Conservation (phyloP, 75 land plant genomes). For the Cupressus sempervirens region DNA sequence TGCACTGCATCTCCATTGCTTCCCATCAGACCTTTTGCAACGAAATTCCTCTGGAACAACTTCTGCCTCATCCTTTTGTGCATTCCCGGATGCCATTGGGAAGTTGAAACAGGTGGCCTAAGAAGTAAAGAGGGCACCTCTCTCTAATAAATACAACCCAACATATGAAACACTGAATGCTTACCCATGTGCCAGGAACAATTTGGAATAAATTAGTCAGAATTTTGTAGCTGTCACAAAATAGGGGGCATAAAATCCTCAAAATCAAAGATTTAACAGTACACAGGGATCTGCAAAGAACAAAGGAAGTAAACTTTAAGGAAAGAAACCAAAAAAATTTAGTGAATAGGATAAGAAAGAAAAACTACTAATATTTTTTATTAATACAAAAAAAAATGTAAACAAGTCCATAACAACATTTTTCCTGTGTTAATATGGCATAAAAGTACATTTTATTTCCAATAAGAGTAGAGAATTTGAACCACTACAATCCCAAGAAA, state of each 20-base stretch:
- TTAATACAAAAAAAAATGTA: no score
- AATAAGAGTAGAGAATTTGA: neutral
- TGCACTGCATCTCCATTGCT: constrained; percentile 90
- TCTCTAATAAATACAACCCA: constrained; percentile 6
- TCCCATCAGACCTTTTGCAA: constrained; percentile 90
- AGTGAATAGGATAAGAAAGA: neutral
- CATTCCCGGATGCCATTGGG: constrained; percentile 5
- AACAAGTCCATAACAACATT: no score
- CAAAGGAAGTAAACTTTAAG: neutral
- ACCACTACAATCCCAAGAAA: neutral
- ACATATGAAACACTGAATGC: neutral
- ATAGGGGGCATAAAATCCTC: neutral
- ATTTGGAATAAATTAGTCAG: neutral
- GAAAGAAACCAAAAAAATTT: neutral
- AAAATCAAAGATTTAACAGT: neutral
- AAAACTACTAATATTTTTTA: no score
- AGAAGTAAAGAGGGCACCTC: neutral
- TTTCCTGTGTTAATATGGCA: neutral
- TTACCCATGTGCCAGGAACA: neutral
- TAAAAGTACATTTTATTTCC: neutral
- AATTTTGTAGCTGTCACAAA: neutral
- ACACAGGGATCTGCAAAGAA: neutral
- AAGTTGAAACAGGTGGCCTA: neutral
- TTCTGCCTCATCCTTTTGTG: constrained; percentile 40
- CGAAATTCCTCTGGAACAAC: constrained; percentile 75